These are phyloP conservation scores for Thielaviopsis populi DNA, from an alignment of 2,329 filamentous ascomycete species.

Conservation along the genomic window DNA sequence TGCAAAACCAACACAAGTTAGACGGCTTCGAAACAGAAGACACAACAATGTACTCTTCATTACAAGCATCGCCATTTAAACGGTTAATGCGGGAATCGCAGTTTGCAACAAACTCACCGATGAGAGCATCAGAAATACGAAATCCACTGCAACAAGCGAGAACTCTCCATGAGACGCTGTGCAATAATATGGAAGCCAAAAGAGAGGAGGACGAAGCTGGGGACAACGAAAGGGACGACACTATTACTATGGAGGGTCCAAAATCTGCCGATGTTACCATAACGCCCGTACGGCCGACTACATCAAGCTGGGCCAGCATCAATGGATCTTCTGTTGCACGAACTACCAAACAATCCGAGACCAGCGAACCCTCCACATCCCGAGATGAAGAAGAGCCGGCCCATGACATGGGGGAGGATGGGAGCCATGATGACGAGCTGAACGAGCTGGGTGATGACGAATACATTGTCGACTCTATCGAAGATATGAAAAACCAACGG, in stretches of 20 bases:
- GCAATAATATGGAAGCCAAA: background rate
- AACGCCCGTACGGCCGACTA: background rate
- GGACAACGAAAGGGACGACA: background rate
- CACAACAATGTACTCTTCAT: background rate
- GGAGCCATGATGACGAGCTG: background rate
- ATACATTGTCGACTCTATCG: constrained; percentile 28
- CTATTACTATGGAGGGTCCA: background rate
- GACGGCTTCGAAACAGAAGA: background rate
- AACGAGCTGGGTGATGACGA: constrained; percentile 20
- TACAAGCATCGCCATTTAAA: background rate
- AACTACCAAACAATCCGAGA: background rate
- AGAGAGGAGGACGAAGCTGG: background rate
- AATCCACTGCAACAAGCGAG: background rate
- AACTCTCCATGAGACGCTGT: too few species aligned
- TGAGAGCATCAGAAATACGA: background rate
- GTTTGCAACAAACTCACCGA: background rate
- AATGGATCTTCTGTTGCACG: background rate
- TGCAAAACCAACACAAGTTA: background rate
- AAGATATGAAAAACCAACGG: constrained; percentile 28
- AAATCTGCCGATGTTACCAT: background rate
- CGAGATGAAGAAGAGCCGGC: too few species aligned
- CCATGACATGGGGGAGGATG: background rate
- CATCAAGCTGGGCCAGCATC: constrained; percentile 5
- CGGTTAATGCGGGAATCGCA: background rate
- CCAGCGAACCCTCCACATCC: background rate